Evolutionary conservation across 2,329 filamentous ascomycete species (phyloP).

Genomic region (Ascosphaera pollenicola): DNA sequence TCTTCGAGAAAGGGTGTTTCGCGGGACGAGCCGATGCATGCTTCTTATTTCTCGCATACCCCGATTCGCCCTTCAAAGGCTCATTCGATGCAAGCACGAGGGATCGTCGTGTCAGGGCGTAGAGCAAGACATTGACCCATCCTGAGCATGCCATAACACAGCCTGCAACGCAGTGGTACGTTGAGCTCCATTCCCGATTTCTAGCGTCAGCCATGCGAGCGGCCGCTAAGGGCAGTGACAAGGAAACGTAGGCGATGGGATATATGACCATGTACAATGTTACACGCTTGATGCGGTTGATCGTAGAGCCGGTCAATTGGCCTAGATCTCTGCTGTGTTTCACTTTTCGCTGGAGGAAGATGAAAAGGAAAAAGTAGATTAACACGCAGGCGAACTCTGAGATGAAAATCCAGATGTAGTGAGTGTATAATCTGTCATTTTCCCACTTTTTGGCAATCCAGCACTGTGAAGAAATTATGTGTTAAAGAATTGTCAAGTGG

Average conservation of each 20-base stretch:
- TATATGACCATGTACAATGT: slow-evolving; percentile 26
- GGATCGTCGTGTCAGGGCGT: slow-evolving; percentile 33
- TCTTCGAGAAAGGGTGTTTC: slow-evolving; percentile 5
- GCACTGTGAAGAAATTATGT: slow-evolving; percentile 17
- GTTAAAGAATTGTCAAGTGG: not conserved
- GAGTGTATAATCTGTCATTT: slow-evolving; percentile 25
- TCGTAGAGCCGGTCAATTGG: slow-evolving; percentile 15
- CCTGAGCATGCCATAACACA: slow-evolving; percentile 36
- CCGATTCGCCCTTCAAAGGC: slow-evolving; percentile 5
- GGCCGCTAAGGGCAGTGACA: slow-evolving; percentile 40
- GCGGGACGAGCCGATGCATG: slow-evolving; percentile 3
- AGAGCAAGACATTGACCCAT: slow-evolving; percentile 35
- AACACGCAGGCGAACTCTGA: slow-evolving; percentile 28
- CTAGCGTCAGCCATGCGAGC: slow-evolving; percentile 21
- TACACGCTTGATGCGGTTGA: slow-evolving; percentile 20
- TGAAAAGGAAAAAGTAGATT: slow-evolving; percentile 27
- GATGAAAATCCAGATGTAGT: slow-evolving; percentile 33
- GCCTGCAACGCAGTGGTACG: slow-evolving; percentile 29
- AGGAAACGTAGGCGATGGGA: slow-evolving; percentile 31
- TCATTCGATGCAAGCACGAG: slow-evolving; percentile 24
- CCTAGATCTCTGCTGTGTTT: slow-evolving; percentile 16
- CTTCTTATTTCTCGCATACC: slow-evolving; percentile 10
- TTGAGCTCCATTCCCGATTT: slow-evolving; percentile 13
- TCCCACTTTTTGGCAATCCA: slow-evolving; percentile 26
- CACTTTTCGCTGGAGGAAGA: slow-evolving; percentile 25